Base-by-base conservation (phyloP, 305 asterid species). In the Fraxinus baroniana region DNA sequence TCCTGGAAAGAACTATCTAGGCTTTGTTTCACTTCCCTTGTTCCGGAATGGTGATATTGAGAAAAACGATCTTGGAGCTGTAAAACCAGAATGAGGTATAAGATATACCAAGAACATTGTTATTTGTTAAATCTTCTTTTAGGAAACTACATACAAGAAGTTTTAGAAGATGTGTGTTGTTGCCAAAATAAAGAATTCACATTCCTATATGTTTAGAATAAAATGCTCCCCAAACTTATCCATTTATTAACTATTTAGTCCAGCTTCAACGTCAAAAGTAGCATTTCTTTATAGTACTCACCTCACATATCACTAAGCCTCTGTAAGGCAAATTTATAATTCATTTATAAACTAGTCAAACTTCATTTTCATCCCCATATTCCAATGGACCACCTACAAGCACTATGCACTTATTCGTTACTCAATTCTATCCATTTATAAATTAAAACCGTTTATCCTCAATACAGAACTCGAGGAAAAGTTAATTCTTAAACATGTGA, bases 41-140 rank as follows among this genome's bases (percentile, higher is more conserved):
- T 94, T 93, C 89, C 98, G 88, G 84, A 94, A 96, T 74, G 97
- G 80, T 1, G 99, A 90, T 36, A 93, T 86, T 66, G 97, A 96
- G 91, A 94, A 93, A 84, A 94, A 96, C 44, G 98, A 93, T 85
- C 96, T 90, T 28, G 98, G 93, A 79, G 93, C 98, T 93, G 97
- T 78, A 87, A 86, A 84, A 39, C 20, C 17, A 80, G 68, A 52
- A 33, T n/a, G 26, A 66, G 37, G 32, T 13, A 68, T 26, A 68
- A 68, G 74, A 49, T 49, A 68, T 12, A 26, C 74, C 20, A 68
- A 4, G 33, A 10, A 68, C 35, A 28, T 68, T 26, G 74, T 68
- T 1, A 28, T 68, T 28, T 26, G 71, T 22, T 26, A 66, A 24
- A 68, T 28, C 74, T 68, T 68, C 36, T 26, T 68, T 4, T 28